Conservation (phyloP, 805 yeast genomes). For the Saccharomyces paradoxus region DNA sequence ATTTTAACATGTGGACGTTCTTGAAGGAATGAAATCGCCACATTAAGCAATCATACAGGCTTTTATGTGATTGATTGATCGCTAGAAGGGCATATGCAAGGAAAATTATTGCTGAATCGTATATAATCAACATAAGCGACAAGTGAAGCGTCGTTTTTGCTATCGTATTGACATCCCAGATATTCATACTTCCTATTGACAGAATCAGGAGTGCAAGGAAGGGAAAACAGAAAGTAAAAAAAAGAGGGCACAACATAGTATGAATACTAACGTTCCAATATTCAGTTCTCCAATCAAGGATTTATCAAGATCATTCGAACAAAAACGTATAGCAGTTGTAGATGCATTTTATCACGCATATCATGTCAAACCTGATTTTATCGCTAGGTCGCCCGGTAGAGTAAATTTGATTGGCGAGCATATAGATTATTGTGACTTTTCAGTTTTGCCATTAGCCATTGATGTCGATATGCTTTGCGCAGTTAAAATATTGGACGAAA, state of each 20-base stretch:
- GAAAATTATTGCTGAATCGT: neutral
- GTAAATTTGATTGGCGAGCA: slow-evolving; percentile 72
- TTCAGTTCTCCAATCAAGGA: slow-evolving; percentile 1
- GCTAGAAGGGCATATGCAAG: neutral
- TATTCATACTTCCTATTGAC: neutral
- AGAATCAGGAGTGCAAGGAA: neutral
- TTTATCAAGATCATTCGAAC: slow-evolving; percentile 5
- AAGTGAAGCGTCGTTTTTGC: neutral
- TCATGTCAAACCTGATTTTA: slow-evolving; percentile 31
- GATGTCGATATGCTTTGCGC: slow-evolving; percentile 58
- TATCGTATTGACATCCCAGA: neutral
- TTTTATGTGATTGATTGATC: neutral
- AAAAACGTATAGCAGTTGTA: slow-evolving; percentile 7
- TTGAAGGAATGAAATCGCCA: neutral
- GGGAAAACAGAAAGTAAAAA: neutral
- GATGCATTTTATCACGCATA: slow-evolving; percentile 8
- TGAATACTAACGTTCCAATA: slow-evolving; percentile 12
- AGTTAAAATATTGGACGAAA: slow-evolving; percentile 26
- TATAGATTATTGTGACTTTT: slow-evolving; percentile 58
- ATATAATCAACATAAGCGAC: neutral
- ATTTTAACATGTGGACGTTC: neutral
- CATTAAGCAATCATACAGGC: neutral
- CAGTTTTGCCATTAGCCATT: slow-evolving; percentile 67
- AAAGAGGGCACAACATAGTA: slow-evolving; percentile 5
- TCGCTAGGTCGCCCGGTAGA: slow-evolving; percentile 65